Evolutionary conservation across 495 filamentous ascomycete species (phyloP), one percentile per base, ranked within the genome.

Genomic region (Articulospora tetracladia): DNA sequence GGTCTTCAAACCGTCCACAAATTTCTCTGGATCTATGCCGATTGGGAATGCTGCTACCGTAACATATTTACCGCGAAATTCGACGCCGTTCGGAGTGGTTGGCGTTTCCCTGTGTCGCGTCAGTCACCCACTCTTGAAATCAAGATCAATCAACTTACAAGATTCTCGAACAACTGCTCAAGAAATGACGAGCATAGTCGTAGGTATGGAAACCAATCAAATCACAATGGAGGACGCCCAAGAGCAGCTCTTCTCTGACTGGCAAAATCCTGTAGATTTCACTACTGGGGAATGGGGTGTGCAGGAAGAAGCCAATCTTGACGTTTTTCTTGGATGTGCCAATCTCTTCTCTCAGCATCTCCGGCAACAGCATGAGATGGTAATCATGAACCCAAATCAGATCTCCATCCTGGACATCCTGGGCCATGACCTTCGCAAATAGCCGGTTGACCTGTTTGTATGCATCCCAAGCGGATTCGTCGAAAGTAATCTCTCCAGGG

Each of bases 341-440:
- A 54, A 84, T 72, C 64, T 91, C 88, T 53, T 94, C 84, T 56
- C 93, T 86, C 55, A 98, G 77, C 83, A 97, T 88, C 58, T 83
- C 77, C 0, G 93, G 93, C 20, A 98, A 76, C 1, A 98, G 82
- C 89, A 98, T 93, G 53, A 97, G 77, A 73, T 98, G 93, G 70
- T 97, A 98, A 71, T 98, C 93, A 70, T 98, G 93, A 0, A 98
- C 86, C 93, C 93, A 98, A 67, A 98, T 86, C 46, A 96, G 70
- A 64, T 93, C 89, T 39, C 90, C 91, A 55, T 88, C 84, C 62
- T 87, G 77, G 0, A 92, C 87, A 60, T 88, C 81, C 52, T 85
- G 80, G 8, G 85, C 79, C 56, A 98, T 81, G 0, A 82, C 78
- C 71, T 90, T 87, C 22, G 93, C 93, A 65, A 98, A 98, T 17